These are phyloP conservation scores for Cyanidioschyzon merolae DNA, from an alignment of 23 red algal genomes.

Conservation along the genomic window DNA sequence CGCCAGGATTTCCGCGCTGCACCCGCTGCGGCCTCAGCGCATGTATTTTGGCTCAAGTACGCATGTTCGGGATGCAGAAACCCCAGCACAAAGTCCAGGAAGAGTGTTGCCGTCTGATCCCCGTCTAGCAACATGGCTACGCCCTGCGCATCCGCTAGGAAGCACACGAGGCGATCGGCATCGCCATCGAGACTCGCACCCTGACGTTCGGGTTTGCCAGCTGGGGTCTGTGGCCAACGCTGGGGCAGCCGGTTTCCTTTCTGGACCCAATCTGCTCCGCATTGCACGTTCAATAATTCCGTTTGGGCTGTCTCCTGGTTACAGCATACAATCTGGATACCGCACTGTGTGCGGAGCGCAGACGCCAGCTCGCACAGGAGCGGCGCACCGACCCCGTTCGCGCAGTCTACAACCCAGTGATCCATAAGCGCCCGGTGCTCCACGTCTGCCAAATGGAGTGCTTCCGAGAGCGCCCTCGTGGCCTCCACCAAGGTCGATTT, in stretches of 20 bases:
- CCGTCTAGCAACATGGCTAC: constrained; percentile 33
- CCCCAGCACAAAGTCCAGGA: constrained; percentile 29
- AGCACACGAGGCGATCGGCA: constrained; percentile 77
- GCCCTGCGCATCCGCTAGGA: background rate
- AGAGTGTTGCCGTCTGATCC: constrained; percentile 49
- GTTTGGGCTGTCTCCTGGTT: constrained; percentile 35
- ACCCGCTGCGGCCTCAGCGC: background rate
- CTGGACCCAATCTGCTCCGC: constrained; percentile 96
- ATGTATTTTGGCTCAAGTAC: background rate
- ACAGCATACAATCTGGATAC: constrained; percentile 13
- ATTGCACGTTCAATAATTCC: constrained; percentile 46
- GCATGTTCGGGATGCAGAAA: background rate
- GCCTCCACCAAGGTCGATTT: background rate
- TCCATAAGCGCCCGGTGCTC: background rate
- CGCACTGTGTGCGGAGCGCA: background rate
- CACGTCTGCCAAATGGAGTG: background rate
- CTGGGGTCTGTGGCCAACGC: background rate
- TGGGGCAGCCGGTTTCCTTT: constrained; percentile 31
- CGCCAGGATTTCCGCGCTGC: background rate
- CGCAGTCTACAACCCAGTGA: constrained; percentile 56
- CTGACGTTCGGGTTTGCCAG: background rate
- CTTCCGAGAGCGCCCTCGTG: background rate
- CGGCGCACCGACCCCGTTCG: constrained; percentile 62
- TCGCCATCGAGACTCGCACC: constrained; percentile 83
- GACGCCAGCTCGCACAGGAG: constrained; percentile 13